A percentile compares a stretch with the other conserved stretches of the same genome.
Evolutionary conservation across 345 rosid species (phyloP).

Genomic region (Excoecaria cochinchinensis): DNA sequence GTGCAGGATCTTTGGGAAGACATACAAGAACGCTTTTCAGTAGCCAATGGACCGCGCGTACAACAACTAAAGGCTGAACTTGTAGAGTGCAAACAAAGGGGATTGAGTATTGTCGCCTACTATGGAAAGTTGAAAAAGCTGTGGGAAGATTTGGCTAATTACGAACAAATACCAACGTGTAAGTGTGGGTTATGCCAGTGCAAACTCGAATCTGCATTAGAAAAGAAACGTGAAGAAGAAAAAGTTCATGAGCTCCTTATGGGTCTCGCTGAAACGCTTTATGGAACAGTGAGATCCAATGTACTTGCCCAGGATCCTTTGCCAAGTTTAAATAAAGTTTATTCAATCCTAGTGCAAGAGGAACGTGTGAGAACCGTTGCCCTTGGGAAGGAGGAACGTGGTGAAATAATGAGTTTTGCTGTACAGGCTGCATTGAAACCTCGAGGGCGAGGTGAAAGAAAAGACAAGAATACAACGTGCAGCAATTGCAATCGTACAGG

Average conservation of each 20-base stretch:
- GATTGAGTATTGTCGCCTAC: neutral
- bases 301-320: neutral
- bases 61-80: neutral
- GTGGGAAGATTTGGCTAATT: neutral
- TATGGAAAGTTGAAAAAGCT: neutral
- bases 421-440: neutral
- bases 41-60: neutral
- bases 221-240: neutral
- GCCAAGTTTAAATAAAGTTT: neutral
- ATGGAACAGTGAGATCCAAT: neutral
- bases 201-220: neutral
- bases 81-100: neutral
- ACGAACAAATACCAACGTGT: neutral
- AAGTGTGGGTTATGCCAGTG: neutral
- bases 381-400: neutral
- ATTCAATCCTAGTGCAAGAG: neutral
- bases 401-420: neutral
- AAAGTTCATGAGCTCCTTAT: neutral
- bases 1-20: neutral
- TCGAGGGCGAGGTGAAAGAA: neutral
- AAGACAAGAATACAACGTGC: neutral
- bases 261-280: neutral
- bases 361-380: neutral
- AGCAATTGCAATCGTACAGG: neutral
- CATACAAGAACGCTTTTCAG: neutral